Percentiles rank a stretch among this genome's conserved stretches.
phyloP scores from a whole-genome alignment of 352 stramenopile genomes.

The Phytophthora ramorum region DNA sequence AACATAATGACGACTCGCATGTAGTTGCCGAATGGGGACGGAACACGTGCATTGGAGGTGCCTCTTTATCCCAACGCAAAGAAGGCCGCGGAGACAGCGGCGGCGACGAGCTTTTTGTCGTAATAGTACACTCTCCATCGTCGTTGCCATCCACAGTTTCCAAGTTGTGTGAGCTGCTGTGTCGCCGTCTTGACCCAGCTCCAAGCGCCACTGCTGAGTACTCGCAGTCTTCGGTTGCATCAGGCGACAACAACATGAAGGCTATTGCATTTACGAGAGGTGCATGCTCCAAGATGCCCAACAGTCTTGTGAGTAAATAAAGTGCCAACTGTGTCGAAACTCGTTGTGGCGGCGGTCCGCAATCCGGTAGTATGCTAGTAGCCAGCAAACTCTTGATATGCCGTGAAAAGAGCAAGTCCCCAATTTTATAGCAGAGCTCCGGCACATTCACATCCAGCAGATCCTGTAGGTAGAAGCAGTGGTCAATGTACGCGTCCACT shows the following conservation, averaged over 20 bases:
- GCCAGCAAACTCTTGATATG: slow-evolving; percentile 77
- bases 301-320: slow-evolving; percentile 75
- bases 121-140: slow-evolving; percentile 14
- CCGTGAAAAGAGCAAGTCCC: slow-evolving; percentile 70
- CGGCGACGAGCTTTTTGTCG: slow-evolving; percentile 16
- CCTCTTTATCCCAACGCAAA: slow-evolving; percentile 40
- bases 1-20: slow-evolving; percentile 76
- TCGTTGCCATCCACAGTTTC: slow-evolving; percentile 20
- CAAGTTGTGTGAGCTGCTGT: slow-evolving; percentile 18
- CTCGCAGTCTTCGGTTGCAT: slow-evolving; percentile 63
- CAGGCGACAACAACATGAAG: slow-evolving; percentile 77
- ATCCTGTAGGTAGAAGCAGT: slow-evolving; percentile 89
- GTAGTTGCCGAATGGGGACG: slow-evolving; percentile 54
- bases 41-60: slow-evolving; percentile 54
- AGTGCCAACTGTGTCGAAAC: slow-evolving; percentile 81
- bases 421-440: slow-evolving; percentile 84
- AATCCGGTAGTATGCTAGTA: slow-evolving; percentile 80
- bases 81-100: slow-evolving; percentile 22
- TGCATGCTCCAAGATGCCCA: slow-evolving; percentile 83
- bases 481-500: slow-evolving; percentile 84
- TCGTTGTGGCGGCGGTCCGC: slow-evolving; percentile 69
- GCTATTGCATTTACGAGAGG: slow-evolving; percentile 82
- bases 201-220: slow-evolving; percentile 71
- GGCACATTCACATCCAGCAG: slow-evolving; percentile 85
- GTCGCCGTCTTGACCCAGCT: slow-evolving; percentile 42